Conservation (phyloP, 305 asterid genomes). For the Plantago lanceolata region DNA sequence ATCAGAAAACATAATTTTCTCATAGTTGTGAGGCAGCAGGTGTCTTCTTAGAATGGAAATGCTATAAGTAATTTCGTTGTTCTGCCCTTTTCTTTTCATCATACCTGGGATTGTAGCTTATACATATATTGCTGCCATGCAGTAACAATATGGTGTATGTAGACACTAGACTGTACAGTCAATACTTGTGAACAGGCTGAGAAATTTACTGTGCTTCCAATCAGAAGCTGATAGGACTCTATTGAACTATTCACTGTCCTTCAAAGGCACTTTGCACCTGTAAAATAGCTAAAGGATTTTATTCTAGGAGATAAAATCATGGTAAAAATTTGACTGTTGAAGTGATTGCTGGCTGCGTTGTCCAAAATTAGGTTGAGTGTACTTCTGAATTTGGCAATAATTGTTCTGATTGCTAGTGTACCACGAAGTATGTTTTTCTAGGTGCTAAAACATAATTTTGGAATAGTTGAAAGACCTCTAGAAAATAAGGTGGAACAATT, state of each 20-base stretch:
- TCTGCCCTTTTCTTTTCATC: background rate
- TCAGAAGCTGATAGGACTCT: background rate
- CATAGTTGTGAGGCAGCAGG: background rate
- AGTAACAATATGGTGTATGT: background rate
- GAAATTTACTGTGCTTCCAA: background rate
- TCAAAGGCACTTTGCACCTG: no score
- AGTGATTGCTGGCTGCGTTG: background rate
- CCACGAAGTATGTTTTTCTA: background rate
- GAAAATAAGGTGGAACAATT: slow-evolving; percentile 2
- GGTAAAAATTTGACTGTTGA: background rate
- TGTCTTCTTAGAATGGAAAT: no score
- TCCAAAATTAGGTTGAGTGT: background rate
- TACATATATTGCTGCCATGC: background rate
- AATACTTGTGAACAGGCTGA: background rate
- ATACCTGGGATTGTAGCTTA: background rate
- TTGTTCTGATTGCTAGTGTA: background rate
- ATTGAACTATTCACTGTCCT: no score
- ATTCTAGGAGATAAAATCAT: background rate
- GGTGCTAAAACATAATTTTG: slow-evolving; percentile 7
- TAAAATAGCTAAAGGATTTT: no score
- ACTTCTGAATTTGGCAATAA: background rate
- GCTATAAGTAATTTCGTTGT: no score
- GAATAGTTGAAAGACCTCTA: background rate
- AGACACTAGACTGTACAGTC: no score
- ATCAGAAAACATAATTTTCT: background rate